These are phyloP conservation scores for Cercophora sp. DNA, from an alignment of 495 filamentous ascomycete species.

Conservation along the genomic window DNA sequence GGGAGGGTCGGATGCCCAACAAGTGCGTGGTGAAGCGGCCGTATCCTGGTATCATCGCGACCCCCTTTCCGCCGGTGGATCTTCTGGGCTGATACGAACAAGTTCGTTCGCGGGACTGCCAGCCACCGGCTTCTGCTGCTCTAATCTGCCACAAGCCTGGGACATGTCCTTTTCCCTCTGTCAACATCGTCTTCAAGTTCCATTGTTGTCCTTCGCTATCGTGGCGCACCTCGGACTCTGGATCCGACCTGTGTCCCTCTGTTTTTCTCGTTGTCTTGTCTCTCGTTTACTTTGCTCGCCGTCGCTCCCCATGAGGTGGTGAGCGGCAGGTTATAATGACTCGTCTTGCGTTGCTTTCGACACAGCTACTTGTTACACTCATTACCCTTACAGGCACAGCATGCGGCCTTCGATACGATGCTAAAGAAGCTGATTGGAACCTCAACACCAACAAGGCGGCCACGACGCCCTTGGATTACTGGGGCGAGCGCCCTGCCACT, in stretches of 20 bases:
- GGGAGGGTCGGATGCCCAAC: too few relatives aligned
- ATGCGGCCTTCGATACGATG: conserved; percentile 52
- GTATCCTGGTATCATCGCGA: not conserved
- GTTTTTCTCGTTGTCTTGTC: conserved; percentile 20
- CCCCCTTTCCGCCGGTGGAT: conserved; percentile 21
- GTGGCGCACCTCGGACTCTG: conserved; percentile 20
- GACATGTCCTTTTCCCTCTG: conserved; percentile 19
- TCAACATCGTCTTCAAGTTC: conserved; percentile 18
- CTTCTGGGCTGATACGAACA: not conserved
- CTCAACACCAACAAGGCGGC: conserved; percentile 62
- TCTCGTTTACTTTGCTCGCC: conserved; percentile 21
- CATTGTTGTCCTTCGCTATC: conserved; percentile 20
- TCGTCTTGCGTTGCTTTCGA: conserved; percentile 29
- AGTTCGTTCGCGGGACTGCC: conserved; percentile 18
- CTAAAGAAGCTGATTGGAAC: conserved; percentile 52
- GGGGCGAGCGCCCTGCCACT: conserved; percentile 55
- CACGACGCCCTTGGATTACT: conserved; percentile 57
- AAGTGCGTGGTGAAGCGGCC: too few relatives aligned
- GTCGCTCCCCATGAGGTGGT: conserved; percentile 34
- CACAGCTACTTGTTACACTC: conserved; percentile 23
- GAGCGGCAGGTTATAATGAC: conserved; percentile 30
- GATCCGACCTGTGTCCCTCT: conserved; percentile 18
- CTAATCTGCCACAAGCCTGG: conserved; percentile 11
- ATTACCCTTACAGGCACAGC: conserved; percentile 23
- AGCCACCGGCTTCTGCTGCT: conserved; percentile 13